Evolutionary conservation across 2,329 filamentous ascomycete species (phyloP), one percentile per base, ranked within the genome.

Genomic region (Cladophialophora bantiana): DNA sequence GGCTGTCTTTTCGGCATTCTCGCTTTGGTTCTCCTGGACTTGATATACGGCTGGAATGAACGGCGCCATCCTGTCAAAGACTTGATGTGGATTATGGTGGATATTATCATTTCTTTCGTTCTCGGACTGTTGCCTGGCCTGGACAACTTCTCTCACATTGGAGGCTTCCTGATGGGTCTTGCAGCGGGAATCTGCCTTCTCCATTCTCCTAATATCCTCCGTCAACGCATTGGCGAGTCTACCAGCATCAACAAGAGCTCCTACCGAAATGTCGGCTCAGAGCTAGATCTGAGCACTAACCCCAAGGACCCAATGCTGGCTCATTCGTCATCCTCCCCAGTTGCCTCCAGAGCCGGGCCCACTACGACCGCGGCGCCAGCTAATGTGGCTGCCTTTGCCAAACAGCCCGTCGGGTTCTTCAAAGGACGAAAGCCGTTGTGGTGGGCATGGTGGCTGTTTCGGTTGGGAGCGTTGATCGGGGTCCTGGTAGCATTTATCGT

Each of bases 81-180:
- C 74, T 82, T 99, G n/a, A 81, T 92, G 61, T 96, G 96, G 78
- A 91, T 98, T 77, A 69, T 94, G 55, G 80, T 97, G 64, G 94
- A 97, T 74, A 88, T 98, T 68, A 82, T 89, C 71, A 93, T 99
- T 71, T 93, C 93, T 0, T 97, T 99, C 76, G 93, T 95, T 15
- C 86, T 99, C 2, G 95, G 95, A 38, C 85, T 99, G 3, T 85
- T 99, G 1, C 95, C 95, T 0, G 94, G 94, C 7, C 81, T 99
- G 55, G 95, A 99, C 83, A 99, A 99, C 79, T 99, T 98, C 78
- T 92, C 92, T 15, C 95, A 99, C 73, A 97, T 99, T 69, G 95
- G 95, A 62, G 95, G 95, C 1, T 97, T 98, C 78, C 80, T 96
- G 59, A 96, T 96, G 88, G 95, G 95, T 0, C 81, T 99, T 6